Conservation (phyloP, 2,329 filamentous ascomycete genomes). For the Sarocladium brachiariae region DNA sequence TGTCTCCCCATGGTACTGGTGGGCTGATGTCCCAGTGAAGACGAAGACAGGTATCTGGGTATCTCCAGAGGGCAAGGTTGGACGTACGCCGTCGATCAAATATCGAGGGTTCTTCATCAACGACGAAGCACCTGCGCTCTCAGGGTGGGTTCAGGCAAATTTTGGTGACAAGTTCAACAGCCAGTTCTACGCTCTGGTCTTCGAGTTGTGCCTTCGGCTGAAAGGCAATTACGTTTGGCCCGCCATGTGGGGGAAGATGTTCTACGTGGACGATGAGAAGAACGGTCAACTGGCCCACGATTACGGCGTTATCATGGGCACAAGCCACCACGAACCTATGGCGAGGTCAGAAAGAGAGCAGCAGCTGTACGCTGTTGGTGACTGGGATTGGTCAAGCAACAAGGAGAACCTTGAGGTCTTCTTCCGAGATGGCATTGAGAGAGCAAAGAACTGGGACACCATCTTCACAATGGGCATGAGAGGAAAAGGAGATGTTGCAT, state of each 20-base stretch:
- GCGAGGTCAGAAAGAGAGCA: constrained; percentile 43
- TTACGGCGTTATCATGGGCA: constrained; percentile 55
- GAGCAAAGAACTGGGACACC: constrained; percentile 46
- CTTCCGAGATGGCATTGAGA: constrained; percentile 45
- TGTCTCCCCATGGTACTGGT: constrained; percentile 10
- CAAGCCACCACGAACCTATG: constrained; percentile 57
- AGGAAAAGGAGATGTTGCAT: constrained; percentile 43
- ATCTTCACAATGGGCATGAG: constrained; percentile 51
- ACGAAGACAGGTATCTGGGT: constrained; percentile 48
- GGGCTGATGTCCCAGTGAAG: constrained; percentile 50
- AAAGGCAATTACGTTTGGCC: constrained; percentile 71
- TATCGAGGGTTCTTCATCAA: constrained; percentile 67
- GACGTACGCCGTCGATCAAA: constrained; percentile 55
- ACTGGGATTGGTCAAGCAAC: constrained; percentile 52
- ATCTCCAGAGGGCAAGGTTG: constrained; percentile 44
- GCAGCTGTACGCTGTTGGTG: constrained; percentile 31
- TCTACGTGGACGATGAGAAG: constrained; percentile 60
- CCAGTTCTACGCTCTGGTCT: constrained; percentile 62
- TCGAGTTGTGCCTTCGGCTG: constrained; percentile 61
- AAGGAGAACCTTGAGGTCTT: constrained; percentile 43
- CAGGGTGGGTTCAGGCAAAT: constrained; percentile 50
- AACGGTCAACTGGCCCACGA: constrained; percentile 61
- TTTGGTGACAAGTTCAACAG: constrained; percentile 35
- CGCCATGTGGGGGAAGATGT: constrained; percentile 60
- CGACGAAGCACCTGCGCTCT: constrained; percentile 61